These are phyloP conservation scores for Rhynchosporium agropyri DNA, from an alignment of 2,329 filamentous ascomycete genomes.

Conservation along the genomic window DNA sequence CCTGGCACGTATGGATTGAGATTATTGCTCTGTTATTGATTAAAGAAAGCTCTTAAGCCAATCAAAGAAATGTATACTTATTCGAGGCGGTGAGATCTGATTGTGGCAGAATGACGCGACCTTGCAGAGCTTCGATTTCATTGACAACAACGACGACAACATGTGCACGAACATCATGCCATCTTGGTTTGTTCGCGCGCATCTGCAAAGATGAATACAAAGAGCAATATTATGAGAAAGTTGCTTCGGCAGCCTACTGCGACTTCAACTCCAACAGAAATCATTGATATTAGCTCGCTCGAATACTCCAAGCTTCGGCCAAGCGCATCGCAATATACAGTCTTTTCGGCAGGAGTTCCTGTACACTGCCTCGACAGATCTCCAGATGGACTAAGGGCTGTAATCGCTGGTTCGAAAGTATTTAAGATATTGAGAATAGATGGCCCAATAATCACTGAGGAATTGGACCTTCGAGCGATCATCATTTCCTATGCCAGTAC, in stretches of 20 bases:
- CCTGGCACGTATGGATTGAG: neutral
- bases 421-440: slow-evolving; percentile 60
- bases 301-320: slow-evolving; percentile 38
- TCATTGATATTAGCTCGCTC: slow-evolving; percentile 30
- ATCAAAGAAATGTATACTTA: neutral
- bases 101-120: slow-evolving; percentile 1
- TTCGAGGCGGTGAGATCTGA: neutral
- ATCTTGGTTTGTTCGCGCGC: slow-evolving; percentile 28
- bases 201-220: slow-evolving; percentile 38
- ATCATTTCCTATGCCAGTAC: slow-evolving; percentile 54
- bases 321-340: slow-evolving; percentile 55
- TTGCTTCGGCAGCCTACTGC: slow-evolving; percentile 37
- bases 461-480: slow-evolving; percentile 58
- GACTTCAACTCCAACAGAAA: slow-evolving; percentile 27
- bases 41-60: neutral
- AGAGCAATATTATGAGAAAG: slow-evolving; percentile 41
- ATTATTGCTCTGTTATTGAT: no score
- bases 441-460: slow-evolving; percentile 54
- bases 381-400: slow-evolving; percentile 56
- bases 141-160: neutral
- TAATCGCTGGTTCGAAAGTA: slow-evolving; percentile 62
- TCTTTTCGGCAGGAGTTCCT: slow-evolving; percentile 54
- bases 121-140: neutral
- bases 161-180: slow-evolving; percentile 32
- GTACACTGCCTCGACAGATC: slow-evolving; percentile 62